Conservation (phyloP, 2,329 filamentous ascomycete species). For the Ophiostoma pallidulum region DNA sequence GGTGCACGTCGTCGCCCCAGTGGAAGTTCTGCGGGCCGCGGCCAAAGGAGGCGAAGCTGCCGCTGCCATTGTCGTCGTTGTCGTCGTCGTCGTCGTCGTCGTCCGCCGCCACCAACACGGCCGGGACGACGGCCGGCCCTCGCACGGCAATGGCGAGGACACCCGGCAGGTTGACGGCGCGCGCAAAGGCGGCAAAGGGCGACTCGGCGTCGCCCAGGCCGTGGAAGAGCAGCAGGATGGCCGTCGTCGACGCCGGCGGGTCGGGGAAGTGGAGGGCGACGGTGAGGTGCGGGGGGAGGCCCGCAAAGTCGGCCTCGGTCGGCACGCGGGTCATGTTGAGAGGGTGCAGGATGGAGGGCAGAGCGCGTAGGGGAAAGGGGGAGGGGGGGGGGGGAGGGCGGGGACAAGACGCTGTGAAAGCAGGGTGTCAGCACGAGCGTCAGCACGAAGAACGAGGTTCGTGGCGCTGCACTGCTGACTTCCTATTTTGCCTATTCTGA, state of each 20-base stretch:
- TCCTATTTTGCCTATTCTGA: no score
- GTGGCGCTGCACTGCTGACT: no score
- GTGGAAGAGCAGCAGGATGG: slow-evolving; percentile 74
- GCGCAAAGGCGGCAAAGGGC: slow-evolving; percentile 60
- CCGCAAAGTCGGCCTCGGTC: slow-evolving; percentile 38
- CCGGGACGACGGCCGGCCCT: slow-evolving; percentile 57
- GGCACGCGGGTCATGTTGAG: slow-evolving; percentile 32
- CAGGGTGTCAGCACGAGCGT: no score
- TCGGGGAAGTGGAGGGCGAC: slow-evolving; percentile 40
- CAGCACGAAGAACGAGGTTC: no score
- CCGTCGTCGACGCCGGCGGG: slow-evolving; percentile 53
- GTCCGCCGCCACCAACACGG: slow-evolving; percentile 47
- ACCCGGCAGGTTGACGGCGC: slow-evolving; percentile 62
- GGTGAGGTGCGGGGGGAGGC: slow-evolving; percentile 32
- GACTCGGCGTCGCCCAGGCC: slow-evolving; percentile 68
- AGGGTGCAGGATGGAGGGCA: neutral
- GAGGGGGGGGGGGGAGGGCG: neutral
- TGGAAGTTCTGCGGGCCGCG: slow-evolving; percentile 36
- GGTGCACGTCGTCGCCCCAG: slow-evolving; percentile 57
- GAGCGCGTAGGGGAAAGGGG: neutral
- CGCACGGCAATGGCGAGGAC: slow-evolving; percentile 67
- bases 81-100: slow-evolving; percentile 15
- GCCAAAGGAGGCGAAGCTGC: slow-evolving; percentile 13
- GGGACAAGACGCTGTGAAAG: no score
- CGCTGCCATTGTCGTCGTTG: slow-evolving; percentile 15